Evolutionary conservation across 352 stramenopile genomes (phyloP).

Genomic region (Aphanomyces euteiches): DNA sequence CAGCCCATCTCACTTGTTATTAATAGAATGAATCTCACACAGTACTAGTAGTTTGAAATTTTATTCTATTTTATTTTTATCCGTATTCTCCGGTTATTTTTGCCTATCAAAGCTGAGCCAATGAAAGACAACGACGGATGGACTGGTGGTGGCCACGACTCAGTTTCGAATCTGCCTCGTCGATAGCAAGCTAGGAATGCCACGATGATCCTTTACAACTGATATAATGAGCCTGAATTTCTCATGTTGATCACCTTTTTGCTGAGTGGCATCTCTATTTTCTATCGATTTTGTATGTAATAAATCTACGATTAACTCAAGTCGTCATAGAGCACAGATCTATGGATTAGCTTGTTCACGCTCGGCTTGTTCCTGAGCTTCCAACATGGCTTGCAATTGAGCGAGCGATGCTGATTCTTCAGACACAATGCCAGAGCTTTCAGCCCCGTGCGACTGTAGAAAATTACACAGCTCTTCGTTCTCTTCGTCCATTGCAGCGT

Average conservation of each 20-base stretch:
- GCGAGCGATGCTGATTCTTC: conserved; percentile 38
- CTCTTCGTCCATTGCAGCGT: conserved; percentile 61
- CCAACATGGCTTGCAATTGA: conserved; percentile 20
- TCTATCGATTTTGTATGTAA: background rate
- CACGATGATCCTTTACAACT: conserved; percentile 60
- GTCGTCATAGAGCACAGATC: no score
- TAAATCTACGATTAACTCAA: conserved; percentile 5
- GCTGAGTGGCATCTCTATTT: conserved; percentile 43
- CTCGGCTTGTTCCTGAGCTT: conserved; percentile 10
- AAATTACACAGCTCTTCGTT: conserved; percentile 48
- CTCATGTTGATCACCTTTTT: conserved; percentile 55
- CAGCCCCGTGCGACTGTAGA: conserved; percentile 48
- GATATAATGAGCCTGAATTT: conserved; percentile 81
- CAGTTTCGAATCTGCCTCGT: conserved; percentile 2
- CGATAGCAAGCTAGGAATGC: background rate
- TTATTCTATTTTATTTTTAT: no score
- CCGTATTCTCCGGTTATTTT: no score
- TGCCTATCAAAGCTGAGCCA: no score
- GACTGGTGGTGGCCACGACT: background rate
- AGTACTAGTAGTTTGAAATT: no score
- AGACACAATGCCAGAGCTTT: conserved; percentile 44
- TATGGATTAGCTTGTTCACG: no score
- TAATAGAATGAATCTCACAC: no score
- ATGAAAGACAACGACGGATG: background rate
- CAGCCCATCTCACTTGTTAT: no score